These are phyloP conservation scores for Leishmania gerbilli DNA, from an alignment of 208 protist species.

Conservation along the genomic window DNA sequence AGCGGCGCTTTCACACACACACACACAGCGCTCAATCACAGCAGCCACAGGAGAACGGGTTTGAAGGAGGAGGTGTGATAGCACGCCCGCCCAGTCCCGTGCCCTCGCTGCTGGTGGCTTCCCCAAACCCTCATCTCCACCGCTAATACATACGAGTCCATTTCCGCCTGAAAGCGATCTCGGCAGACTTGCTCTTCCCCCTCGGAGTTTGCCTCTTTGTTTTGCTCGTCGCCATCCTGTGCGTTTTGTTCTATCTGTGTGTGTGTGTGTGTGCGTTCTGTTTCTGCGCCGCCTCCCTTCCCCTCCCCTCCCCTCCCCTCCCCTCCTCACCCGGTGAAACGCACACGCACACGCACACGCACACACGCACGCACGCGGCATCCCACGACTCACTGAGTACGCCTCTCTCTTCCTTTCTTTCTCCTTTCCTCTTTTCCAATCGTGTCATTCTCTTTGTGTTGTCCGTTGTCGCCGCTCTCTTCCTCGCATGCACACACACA, in stretches of 20 bases:
- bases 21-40: background rate
- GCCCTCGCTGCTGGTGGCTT: background rate
- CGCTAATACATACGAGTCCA: background rate
- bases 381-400: background rate
- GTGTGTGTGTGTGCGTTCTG: background rate
- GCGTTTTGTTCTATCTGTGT: background rate
- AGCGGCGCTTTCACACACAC: background rate
- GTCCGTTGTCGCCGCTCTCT: background rate
- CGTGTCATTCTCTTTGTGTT: background rate
- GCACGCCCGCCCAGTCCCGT: background rate
- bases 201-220: background rate
- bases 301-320: too few species aligned
- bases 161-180: background rate
- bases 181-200: background rate
- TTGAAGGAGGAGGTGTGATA: background rate
- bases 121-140: background rate
- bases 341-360: too few species aligned
- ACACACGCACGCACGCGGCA: background rate
- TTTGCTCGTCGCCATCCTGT: background rate
- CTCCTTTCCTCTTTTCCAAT: background rate
- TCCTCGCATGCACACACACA: background rate
- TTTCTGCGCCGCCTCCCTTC: background rate
- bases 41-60: background rate
- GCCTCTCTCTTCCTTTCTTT: background rate
- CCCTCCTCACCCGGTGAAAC: too few species aligned